Conservation (phyloP, 495 filamentous ascomycete genomes). For the Penicillium macrosclerotiorum region DNA sequence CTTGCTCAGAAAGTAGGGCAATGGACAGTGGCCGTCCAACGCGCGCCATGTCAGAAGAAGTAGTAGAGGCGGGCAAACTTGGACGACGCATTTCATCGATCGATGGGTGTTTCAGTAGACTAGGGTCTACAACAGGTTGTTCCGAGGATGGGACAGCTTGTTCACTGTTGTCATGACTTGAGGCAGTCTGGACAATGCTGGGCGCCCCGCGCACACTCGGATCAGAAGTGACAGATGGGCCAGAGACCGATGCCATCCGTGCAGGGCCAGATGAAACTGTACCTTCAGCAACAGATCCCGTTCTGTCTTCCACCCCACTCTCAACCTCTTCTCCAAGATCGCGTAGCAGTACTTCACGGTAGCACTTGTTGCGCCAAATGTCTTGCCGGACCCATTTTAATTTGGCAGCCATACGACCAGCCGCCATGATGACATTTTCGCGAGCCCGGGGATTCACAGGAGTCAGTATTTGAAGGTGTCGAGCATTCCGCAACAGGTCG, state of each 20-base stretch:
- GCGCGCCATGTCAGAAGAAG: constrained; percentile 27
- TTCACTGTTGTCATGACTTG: constrained; percentile 21
- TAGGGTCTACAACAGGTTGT: constrained; percentile 11
- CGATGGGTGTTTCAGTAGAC: constrained; percentile 20
- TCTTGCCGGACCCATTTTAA: constrained; percentile 91
- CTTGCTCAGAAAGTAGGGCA: constrained; percentile 25
- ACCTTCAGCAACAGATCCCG: constrained; percentile 17
- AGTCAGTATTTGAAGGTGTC: constrained; percentile 84
- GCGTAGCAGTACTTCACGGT: constrained; percentile 80
- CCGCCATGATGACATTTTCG: constrained; percentile 80
- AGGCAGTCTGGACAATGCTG: constrained; percentile 18
- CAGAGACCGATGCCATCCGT: constrained; percentile 20
- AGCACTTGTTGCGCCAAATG: constrained; percentile 88
- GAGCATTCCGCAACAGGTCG: constrained; percentile 80
- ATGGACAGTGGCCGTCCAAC: constrained; percentile 32
- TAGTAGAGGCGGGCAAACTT: constrained; percentile 35
- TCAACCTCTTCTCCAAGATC: constrained; percentile 82
- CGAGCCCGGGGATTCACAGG: constrained; percentile 84
- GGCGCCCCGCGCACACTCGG: constrained; percentile 14
- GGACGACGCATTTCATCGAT: constrained; percentile 32
- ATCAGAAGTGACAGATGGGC: constrained; percentile 20
- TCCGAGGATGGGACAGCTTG: background rate
- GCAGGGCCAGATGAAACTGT: constrained; percentile 9
- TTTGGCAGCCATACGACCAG: constrained; percentile 81
- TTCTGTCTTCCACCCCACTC: constrained; percentile 12